Conservation (phyloP, 2,329 filamentous ascomycete genomes). For the Lecanicillium sp. region DNA sequence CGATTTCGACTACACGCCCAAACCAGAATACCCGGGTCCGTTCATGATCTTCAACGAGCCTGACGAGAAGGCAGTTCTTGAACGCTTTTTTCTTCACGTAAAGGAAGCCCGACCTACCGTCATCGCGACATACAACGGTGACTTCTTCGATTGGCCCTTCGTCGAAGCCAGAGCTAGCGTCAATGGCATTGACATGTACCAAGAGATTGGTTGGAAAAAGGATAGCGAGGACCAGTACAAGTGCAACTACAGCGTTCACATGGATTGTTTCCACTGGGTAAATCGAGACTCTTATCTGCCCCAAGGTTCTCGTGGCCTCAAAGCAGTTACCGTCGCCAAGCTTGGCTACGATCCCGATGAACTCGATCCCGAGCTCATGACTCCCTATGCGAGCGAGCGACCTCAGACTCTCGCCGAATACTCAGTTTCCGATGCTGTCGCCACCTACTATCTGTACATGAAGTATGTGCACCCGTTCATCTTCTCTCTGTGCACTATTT, state of each 20-base stretch:
- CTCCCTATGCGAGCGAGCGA: slow-evolving; percentile 79
- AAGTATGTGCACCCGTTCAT: slow-evolving; percentile 99
- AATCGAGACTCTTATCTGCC: slow-evolving; percentile 97
- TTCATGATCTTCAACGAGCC: slow-evolving; percentile 99
- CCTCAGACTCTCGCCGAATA: slow-evolving; percentile 95
- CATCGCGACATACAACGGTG: slow-evolving; percentile 99
- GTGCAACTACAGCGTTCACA: slow-evolving; percentile 91
- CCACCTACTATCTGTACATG: slow-evolving; percentile 99
- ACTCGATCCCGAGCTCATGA: slow-evolving; percentile 96
- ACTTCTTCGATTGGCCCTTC: slow-evolving; percentile 99
- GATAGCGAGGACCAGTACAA: slow-evolving; percentile 95
- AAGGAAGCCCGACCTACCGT: slow-evolving; percentile 93
- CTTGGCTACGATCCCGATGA: slow-evolving; percentile 98
- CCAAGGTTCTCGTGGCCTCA: slow-evolving; percentile 92
- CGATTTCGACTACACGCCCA: slow-evolving; percentile 98
- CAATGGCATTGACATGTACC: slow-evolving; percentile 98
- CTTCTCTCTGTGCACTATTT: slow-evolving; percentile 95
- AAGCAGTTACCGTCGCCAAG: slow-evolving; percentile 96
- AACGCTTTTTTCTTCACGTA: slow-evolving; percentile 91
- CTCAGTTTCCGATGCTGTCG: slow-evolving; percentile 97
- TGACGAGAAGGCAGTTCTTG: slow-evolving; percentile 79
- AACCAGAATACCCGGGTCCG: slow-evolving; percentile 87
- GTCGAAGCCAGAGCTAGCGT: slow-evolving; percentile 90
- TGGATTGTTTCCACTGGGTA: slow-evolving; percentile 99
- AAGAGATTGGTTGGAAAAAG: slow-evolving; percentile 94